Evolutionary conservation across 345 rosid species (phyloP).

Genomic region (Sisymbrium irio): DNA sequence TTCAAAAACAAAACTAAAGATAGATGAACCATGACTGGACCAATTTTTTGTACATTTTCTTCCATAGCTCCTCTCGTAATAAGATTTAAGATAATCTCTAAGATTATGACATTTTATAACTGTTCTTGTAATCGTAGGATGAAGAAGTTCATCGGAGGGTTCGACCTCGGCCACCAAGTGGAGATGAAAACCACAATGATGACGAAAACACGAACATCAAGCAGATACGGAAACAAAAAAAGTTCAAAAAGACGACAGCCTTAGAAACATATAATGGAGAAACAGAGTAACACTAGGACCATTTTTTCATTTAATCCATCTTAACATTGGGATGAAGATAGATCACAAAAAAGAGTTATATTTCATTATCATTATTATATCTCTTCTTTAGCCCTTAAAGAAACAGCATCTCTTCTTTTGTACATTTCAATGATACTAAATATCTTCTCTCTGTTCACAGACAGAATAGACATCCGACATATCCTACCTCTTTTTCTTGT

Average conservation of each 20-base stretch:
- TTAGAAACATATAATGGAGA: constrained; percentile 1
- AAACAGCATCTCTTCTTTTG: background rate
- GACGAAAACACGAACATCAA: background rate
- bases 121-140: background rate
- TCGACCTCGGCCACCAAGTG: constrained; percentile 7
- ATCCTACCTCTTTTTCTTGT: too few relatives aligned
- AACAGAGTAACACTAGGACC: background rate
- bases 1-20: background rate
- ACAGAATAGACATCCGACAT: too few relatives aligned
- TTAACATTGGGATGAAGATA: background rate
- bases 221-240: background rate
- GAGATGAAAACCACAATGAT: background rate
- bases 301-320: background rate
- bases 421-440: background rate
- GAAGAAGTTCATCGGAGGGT: background rate
- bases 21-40: background rate
- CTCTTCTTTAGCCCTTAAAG: background rate
- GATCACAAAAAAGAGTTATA: background rate
- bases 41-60: too few relatives aligned
- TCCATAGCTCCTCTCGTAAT: background rate
- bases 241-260: background rate
- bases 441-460: too few relatives aligned
- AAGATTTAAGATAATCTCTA: background rate
- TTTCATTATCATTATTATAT: background rate
- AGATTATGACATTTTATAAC: background rate